phyloP scores from a whole-genome alignment of 805 yeast genomes.

The Starmerella tilneyi region DNA sequence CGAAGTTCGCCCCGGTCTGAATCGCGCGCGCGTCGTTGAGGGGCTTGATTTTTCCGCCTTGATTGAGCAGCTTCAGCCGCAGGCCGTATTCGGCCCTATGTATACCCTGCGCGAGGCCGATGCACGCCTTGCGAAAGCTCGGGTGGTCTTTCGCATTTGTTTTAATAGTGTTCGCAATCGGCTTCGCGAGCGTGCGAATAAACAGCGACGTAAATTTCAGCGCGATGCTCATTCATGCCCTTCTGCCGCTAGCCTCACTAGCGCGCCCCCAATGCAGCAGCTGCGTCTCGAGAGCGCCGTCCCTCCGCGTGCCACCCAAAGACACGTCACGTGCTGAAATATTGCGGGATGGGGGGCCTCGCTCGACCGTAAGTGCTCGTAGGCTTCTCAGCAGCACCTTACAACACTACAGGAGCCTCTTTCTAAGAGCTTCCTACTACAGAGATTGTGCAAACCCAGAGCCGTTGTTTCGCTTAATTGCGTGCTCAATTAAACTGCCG shows the following conservation, averaged over 20 bases:
- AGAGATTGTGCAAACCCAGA: too few relatives aligned
- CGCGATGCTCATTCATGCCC: conserved; percentile 55
- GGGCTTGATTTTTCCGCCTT: conserved; percentile 51
- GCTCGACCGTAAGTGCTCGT: too few relatives aligned
- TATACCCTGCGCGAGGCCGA: conserved; percentile 57
- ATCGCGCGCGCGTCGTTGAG: conserved; percentile 73
- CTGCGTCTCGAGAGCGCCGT: too few relatives aligned
- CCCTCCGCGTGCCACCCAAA: too few relatives aligned
- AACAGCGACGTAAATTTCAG: conserved; percentile 61
- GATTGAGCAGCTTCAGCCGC: conserved; percentile 49
- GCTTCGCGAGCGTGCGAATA: conserved; percentile 67
- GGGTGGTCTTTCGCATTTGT: conserved; percentile 67
- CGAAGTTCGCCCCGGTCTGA: conserved; percentile 68
- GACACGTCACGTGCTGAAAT: too few relatives aligned
- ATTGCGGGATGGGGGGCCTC: too few relatives aligned
- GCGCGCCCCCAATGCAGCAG: neutral
- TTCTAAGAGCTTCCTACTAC: too few relatives aligned
- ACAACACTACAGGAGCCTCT: too few relatives aligned
- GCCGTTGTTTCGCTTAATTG: too few relatives aligned
- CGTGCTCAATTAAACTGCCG: too few relatives aligned
- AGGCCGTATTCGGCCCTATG: conserved; percentile 56
- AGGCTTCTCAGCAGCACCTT: too few relatives aligned
- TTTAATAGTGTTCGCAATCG: conserved; percentile 61
- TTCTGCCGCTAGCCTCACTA: neutral
- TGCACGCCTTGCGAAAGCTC: conserved; percentile 50